Evolutionary conservation across 805 yeast genomes (phyloP).

Genomic region (Ogataea chonburiensis): DNA sequence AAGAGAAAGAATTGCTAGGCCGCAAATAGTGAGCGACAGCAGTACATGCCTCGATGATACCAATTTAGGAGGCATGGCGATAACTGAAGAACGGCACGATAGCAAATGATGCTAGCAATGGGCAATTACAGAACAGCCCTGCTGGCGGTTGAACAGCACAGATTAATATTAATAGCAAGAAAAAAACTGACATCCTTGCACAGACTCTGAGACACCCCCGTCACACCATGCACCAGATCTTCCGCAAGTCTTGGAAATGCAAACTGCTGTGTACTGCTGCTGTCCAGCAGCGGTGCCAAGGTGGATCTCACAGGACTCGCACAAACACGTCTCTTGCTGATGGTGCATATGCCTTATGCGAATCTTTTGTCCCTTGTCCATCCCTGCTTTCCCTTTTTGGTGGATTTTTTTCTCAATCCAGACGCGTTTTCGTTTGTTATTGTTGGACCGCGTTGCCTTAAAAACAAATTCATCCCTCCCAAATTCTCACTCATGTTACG

Average conservation of each 20-base stretch:
- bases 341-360: no score
- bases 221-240: no score
- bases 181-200: constrained; percentile 11
- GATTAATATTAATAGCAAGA: constrained; percentile 9
- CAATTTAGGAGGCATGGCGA: constrained; percentile 9
- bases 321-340: no score
- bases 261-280: no score
- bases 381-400: constrained; percentile 9
- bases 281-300: no score
- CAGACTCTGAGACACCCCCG: neutral
- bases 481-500: constrained; percentile 10
- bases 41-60: constrained; percentile 20
- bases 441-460: constrained; percentile 10
- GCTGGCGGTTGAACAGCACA: constrained; percentile 16
- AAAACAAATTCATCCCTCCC: constrained; percentile 11
- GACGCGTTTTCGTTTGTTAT: constrained; percentile 8
- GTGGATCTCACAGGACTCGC: no score
- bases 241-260: no score
- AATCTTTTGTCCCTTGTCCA: constrained; percentile 1
- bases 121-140: constrained; percentile 14
- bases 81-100: constrained; percentile 2
- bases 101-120: constrained; percentile 13
- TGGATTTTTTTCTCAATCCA: constrained; percentile 3
- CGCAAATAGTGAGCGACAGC: constrained; percentile 22
- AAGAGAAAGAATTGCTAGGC: constrained; percentile 25